Conservation (phyloP, 2,329 filamentous ascomycete species). For the Lecanicillium sp. region DNA sequence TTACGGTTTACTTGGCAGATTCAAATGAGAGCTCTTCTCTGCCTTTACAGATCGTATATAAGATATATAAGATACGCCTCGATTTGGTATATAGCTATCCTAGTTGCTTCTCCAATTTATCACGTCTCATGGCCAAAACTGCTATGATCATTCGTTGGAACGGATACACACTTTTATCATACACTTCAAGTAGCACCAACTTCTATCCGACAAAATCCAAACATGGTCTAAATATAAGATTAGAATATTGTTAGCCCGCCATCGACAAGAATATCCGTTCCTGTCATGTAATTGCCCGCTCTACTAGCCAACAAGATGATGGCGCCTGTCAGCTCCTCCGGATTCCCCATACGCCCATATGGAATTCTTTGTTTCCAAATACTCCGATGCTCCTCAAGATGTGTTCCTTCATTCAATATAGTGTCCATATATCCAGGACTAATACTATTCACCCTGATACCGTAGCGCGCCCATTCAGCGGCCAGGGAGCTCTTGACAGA, state of each 20-base stretch:
- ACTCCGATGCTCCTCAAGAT: slow-evolving; percentile 41
- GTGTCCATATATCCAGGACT: slow-evolving; percentile 74
- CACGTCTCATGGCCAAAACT: too few species aligned
- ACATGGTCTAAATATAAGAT: too few species aligned
- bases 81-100: too few species aligned
- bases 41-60: background rate
- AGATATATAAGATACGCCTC: background rate
- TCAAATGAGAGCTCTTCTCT: too few species aligned
- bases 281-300: slow-evolving; percentile 61
- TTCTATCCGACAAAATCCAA: too few species aligned
- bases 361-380: slow-evolving; percentile 54
- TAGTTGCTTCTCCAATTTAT: too few species aligned
- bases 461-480: slow-evolving; percentile 63
- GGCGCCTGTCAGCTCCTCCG: slow-evolving; percentile 54
- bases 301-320: slow-evolving; percentile 52
- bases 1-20: background rate
- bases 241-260: slow-evolving; percentile 40
- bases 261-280: slow-evolving; percentile 57
- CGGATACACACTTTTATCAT: too few species aligned
- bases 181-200: too few species aligned
- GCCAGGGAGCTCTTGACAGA: slow-evolving; percentile 57
- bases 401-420: slow-evolving; percentile 59
- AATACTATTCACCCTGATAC: slow-evolving; percentile 63
- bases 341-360: slow-evolving; percentile 55
- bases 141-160: too few species aligned